Evolutionary conservation across 2,329 filamentous ascomycete genomes (phyloP).

Genomic region (Coniochaeta hoffmannii): DNA sequence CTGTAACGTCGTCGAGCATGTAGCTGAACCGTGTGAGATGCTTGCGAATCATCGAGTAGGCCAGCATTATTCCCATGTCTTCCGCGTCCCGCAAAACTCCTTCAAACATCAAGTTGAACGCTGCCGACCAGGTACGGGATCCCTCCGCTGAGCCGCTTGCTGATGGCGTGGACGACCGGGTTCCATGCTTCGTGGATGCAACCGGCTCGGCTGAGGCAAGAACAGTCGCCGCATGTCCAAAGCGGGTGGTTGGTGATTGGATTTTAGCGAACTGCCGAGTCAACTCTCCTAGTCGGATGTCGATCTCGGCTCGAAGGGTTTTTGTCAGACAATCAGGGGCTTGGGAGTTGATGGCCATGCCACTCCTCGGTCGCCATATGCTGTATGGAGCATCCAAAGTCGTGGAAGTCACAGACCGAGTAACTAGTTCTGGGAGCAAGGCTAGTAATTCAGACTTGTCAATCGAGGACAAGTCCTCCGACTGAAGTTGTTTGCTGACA

Average conservation of each 20-base stretch:
- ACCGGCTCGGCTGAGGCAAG: constrained; percentile 15
- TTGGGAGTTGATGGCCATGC: constrained; percentile 30
- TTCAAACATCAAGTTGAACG: constrained; percentile 51
- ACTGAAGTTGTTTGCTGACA: not conserved
- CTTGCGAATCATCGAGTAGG: constrained; percentile 45
- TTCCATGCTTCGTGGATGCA: not conserved
- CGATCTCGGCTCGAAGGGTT: constrained; percentile 27
- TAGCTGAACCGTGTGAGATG: constrained; percentile 43
- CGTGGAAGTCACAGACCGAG: constrained; percentile 23
- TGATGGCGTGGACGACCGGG: not conserved
- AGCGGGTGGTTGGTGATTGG: constrained; percentile 37
- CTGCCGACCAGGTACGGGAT: constrained; percentile 42
- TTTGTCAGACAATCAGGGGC: constrained; percentile 20
- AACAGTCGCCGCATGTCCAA: constrained; percentile 36
- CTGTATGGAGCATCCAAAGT: constrained; percentile 31
- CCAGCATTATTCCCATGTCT: constrained; percentile 50
- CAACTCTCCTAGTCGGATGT: constrained; percentile 40
- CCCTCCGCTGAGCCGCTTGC: constrained; percentile 12
- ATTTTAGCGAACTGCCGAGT: constrained; percentile 35
- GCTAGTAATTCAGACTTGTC: constrained; percentile 15
- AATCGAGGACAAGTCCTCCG: not conserved
- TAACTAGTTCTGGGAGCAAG: constrained; percentile 32
- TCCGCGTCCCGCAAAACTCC: constrained; percentile 51
- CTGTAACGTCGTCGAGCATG: constrained; percentile 43
- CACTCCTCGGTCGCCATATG: constrained; percentile 30